These are phyloP conservation scores for Passiflora organensis DNA, from an alignment of 345 rosid genomes.

Conservation along the genomic window DNA sequence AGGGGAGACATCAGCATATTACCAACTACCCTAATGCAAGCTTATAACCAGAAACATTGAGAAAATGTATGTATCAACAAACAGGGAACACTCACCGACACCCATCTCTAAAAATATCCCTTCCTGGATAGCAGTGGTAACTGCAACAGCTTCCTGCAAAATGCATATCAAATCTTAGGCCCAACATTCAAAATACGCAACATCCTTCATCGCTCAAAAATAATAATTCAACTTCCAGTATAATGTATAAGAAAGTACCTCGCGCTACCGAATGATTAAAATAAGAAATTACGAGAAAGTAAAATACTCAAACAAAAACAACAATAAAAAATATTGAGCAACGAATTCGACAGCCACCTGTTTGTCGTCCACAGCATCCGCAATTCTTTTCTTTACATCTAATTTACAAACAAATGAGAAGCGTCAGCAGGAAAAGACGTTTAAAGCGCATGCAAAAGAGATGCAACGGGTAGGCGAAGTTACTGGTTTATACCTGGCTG, in stretches of 20 bases:
- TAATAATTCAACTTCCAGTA: not conserved
- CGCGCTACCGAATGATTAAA: too few relatives aligned
- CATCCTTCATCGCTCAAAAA: not conserved
- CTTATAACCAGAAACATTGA: too few relatives aligned
- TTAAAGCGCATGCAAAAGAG: not conserved
- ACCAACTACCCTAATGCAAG: too few relatives aligned
- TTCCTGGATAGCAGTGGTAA: conserved; percentile 70
- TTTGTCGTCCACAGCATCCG: conserved; percentile 69
- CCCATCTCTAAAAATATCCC: conserved; percentile 77
- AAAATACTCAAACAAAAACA: not conserved
- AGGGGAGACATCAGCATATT: too few relatives aligned
- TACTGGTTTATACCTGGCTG: conserved; percentile 42
- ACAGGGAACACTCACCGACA: conserved; percentile 43
- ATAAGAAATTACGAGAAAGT: not conserved
- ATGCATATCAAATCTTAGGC: not conserved
- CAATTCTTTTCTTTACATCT: conserved; percentile 79
- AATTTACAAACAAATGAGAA: not conserved
- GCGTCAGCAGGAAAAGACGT: not conserved
- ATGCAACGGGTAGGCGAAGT: conserved; percentile 1
- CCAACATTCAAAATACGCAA: not conserved
- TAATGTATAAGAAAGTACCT: not conserved
- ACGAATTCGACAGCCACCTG: conserved; percentile 38
- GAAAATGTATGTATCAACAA: not conserved
- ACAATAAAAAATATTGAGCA: not conserved
- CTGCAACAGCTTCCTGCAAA: conserved; percentile 83